phyloP scores from a whole-genome alignment of 208 protist species.

The Trypanosoma grayi region DNA sequence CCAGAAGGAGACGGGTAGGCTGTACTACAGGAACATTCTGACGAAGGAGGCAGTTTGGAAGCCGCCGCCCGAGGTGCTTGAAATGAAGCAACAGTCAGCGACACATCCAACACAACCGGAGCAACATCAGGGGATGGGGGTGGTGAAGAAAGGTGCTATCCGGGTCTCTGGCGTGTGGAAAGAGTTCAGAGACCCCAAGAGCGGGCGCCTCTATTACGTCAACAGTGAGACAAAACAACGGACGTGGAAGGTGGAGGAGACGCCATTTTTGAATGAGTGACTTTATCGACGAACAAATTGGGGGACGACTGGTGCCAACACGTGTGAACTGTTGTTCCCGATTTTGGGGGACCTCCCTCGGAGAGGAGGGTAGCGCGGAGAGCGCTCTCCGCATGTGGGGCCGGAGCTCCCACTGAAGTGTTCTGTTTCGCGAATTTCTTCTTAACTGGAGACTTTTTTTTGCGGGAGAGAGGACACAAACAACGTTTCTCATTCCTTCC shows the following conservation, averaged over 20 bases:
- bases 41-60: constrained; percentile 20
- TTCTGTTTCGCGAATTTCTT: too few species aligned
- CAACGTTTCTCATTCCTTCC: too few species aligned
- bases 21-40: constrained; percentile 17
- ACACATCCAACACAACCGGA: neutral
- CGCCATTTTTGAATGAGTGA: constrained; percentile 3
- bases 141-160: constrained; percentile 7
- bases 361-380: too few species aligned
- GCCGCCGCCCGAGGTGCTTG: constrained; percentile 12
- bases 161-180: constrained; percentile 14
- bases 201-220: constrained; percentile 15
- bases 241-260: constrained; percentile 24
- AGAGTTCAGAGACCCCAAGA: constrained; percentile 16
- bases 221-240: constrained; percentile 21
- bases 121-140: neutral
- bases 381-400: too few species aligned
- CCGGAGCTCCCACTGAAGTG: too few species aligned
- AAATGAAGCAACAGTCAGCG: constrained; percentile 4
- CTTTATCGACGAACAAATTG: neutral
- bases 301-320: neutral
- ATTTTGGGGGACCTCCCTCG: too few species aligned
- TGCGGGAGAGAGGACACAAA: too few species aligned
- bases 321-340: too few species aligned
- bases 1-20: constrained; percentile 13
- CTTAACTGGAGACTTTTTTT: too few species aligned